A percentile compares a stretch with the other conserved stretches of the same genome.
phyloP scores from a whole-genome alignment of 768 basidiomycete genomes.

The Mrakia blollopis region DNA sequence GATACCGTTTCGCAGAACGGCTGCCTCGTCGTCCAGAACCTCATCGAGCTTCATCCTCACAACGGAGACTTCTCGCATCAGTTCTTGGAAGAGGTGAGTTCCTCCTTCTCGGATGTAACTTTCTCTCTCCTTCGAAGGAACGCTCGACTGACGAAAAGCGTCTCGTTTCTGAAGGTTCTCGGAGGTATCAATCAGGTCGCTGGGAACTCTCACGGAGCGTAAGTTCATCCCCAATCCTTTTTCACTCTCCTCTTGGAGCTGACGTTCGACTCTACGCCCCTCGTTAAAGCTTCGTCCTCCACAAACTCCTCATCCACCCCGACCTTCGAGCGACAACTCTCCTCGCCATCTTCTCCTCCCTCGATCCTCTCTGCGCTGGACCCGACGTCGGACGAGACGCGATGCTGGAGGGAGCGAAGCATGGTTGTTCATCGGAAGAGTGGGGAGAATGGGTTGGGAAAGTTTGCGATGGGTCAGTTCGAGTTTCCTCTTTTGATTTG shows the following conservation, averaged over 20 bases:
- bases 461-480: not conserved
- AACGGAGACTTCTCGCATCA: not conserved
- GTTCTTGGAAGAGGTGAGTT: slow-evolving; percentile 5
- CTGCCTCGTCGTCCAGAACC: slow-evolving; percentile 21
- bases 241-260: not conserved
- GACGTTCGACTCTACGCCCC: no score
- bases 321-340: not conserved
- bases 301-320: slow-evolving; percentile 14
- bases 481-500: no score
- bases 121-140: not conserved
- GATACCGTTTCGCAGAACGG: not conserved
- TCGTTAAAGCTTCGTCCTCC: not conserved
- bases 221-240: not conserved
- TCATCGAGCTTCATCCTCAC: slow-evolving; percentile 13
- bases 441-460: slow-evolving; percentile 6
- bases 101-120: no score
- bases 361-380: slow-evolving; percentile 16
- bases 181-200: slow-evolving; percentile 10
- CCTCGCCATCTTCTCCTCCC: not conserved
- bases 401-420: not conserved
- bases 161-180: not conserved
- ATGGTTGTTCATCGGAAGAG: not conserved
- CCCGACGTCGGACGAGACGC: slow-evolving; percentile 11
- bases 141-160: not conserved
- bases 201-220: slow-evolving; percentile 1